Base-by-base conservation (phyloP, 2,329 filamentous ascomycete species). In the Nakataea oryzae region DNA sequence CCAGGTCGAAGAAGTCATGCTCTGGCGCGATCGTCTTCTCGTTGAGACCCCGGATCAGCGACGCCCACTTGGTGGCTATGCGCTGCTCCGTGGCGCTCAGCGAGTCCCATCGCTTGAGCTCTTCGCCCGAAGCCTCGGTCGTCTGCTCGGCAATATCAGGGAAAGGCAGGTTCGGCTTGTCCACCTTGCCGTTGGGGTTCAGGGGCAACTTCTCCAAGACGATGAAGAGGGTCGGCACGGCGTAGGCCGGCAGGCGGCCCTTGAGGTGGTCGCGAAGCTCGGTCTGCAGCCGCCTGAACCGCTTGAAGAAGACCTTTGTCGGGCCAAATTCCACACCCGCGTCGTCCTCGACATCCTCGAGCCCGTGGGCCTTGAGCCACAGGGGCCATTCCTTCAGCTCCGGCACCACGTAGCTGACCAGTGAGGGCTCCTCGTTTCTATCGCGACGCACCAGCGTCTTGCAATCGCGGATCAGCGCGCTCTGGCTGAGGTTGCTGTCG, bases 331-430 rank as follows among this genome's bases (percentile, higher is more conserved):
- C 73, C 3, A 70, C 71, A 63, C 78, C 81, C 59, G 83, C 76
- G 21, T 86, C 83, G 21, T 86, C 83, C 58, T 82, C 74, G 6
- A 79, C 73, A 41, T 87, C 86, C 54, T 84, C 77, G 2, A 81
- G 71, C 14, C 78, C 76, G 65, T 81, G 76, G 60, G 78, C 75
- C 57, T 83, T 74, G 32, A 93, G 78, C 83, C 86, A 93, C 26
- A 82, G 76, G 55, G 80, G 75, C 91, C 91, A 96, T 67, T 87
- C 83, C 65, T 82, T 81, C 74, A 86, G 81, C 68, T 96, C 89
- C 12, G 93, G 91, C 3, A 97, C 92, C 64, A 96, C 85, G 73
- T 97, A 97, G 72, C 88, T 96, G 68, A 96, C 90, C 26, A 97
- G 79, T 0, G 84, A 93, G 21, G 86, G 88, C 73, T 97, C 93